phyloP scores from a whole-genome alignment of 1,139 yeast species.

The Yamadazyma dendronema region DNA sequence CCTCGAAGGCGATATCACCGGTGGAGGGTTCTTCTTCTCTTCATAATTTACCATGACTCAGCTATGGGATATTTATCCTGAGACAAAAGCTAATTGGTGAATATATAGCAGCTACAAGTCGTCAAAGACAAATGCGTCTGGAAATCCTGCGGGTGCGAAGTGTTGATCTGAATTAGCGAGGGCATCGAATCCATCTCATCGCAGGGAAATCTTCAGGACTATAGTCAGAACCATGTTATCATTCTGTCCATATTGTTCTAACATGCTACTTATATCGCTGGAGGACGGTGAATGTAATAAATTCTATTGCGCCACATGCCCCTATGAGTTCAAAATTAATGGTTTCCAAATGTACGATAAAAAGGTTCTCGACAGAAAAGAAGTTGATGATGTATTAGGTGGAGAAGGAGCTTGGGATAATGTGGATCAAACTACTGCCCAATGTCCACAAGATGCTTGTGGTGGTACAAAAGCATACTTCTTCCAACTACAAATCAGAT shows the following conservation, averaged over 20 bases:
- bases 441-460: slow-evolving; percentile 86
- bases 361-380: slow-evolving; percentile 76
- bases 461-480: slow-evolving; percentile 91
- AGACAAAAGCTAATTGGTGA: too few relatives aligned
- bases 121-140: too few relatives aligned
- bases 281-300: slow-evolving; percentile 42
- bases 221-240: slow-evolving; percentile 60
- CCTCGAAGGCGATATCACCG: neutral
- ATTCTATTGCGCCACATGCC: slow-evolving; percentile 90
- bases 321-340: slow-evolving; percentile 84
- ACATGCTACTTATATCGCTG: slow-evolving; percentile 63
- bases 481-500: slow-evolving; percentile 93
- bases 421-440: slow-evolving; percentile 86
- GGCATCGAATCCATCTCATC: neutral
- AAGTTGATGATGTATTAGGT: slow-evolving; percentile 94
- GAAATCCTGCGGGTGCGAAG: too few relatives aligned
- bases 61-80: too few relatives aligned
- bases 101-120: too few relatives aligned
- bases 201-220: slow-evolving; percentile 3
- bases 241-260: slow-evolving; percentile 90
- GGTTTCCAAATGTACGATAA: slow-evolving; percentile 86
- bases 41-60: too few relatives aligned
- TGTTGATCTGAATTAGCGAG: neutral
- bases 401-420: slow-evolving; percentile 99
- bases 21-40: too few relatives aligned